Percentiles rank a stretch among this genome's conserved stretches.
Evolutionary conservation across 495 filamentous ascomycete genomes (phyloP).

Genomic region (Xylaria palmicola): DNA sequence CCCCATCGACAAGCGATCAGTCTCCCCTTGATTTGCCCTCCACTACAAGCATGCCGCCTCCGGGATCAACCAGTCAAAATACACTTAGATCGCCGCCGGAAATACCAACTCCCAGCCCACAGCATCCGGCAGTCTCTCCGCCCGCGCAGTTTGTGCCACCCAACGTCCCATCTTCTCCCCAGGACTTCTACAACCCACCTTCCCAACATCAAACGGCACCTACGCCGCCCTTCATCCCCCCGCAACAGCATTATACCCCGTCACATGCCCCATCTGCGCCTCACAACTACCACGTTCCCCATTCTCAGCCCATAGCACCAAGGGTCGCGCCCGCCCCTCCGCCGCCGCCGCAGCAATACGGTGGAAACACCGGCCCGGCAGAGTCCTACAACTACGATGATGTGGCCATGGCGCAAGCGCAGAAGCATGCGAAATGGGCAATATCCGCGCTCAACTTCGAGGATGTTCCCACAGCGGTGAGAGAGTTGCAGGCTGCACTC

Average conservation of each 20-base stretch:
- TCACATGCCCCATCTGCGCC: constrained; percentile 17
- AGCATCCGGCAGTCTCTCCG: constrained; percentile 26
- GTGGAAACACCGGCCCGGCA: constrained; percentile 9
- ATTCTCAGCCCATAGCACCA: constrained; percentile 17
- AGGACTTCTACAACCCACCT: constrained; percentile 25
- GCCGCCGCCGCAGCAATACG: constrained; percentile 21
- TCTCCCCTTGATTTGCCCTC: constrained; percentile 25
- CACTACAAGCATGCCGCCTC: constrained; percentile 27
- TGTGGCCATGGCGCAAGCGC: constrained; percentile 69
- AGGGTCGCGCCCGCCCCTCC: constrained; percentile 6
- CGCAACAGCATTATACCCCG: constrained; percentile 17
- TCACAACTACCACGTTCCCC: constrained; percentile 17
- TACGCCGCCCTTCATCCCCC: constrained; percentile 16
- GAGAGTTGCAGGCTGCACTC: constrained; percentile 76
- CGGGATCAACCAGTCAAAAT: constrained; percentile 9
- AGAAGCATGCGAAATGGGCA: constrained; percentile 97
- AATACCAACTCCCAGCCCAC: constrained; percentile 23
- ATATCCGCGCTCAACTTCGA: constrained; percentile 97
- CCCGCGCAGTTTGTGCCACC: constrained; percentile 14
- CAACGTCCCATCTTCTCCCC: constrained; percentile 15
- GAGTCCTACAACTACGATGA: constrained; percentile 57
- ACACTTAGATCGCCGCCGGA: constrained; percentile 19
- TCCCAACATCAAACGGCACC: constrained; percentile 14
- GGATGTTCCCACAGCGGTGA: constrained; percentile 86
- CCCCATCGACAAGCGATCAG: constrained; percentile 18